Evolutionary conservation across 108 stramenopile species (phyloP), one percentile per base, ranked within the genome.

Genomic region (Nannochloropsis gaditana): DNA sequence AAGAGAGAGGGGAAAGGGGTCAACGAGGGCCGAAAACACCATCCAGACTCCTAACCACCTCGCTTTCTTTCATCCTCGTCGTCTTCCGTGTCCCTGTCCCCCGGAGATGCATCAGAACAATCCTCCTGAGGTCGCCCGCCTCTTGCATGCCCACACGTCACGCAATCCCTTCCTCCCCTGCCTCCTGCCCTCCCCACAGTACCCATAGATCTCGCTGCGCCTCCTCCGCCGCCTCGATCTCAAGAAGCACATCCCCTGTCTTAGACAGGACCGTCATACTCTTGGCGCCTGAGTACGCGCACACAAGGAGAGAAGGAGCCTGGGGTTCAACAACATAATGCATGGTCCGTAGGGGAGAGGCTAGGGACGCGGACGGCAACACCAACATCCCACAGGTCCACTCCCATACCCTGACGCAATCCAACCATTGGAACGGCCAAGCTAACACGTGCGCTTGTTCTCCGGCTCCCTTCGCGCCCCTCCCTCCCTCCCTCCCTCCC

Each of bases 401-500:
- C n/a, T n/a, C n/a, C n/a, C n/a, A n/a, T n/a, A n/a, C n/a, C n/a
- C n/a, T n/a, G n/a, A n/a, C n/a, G n/a, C n/a, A n/a, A n/a, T 50
- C 47, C 47, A 50, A 11, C 47, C 47, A 50, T 9, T 50, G 10
- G 47, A 50, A 50, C 11, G 47, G 11, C 47, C 9, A 50, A 50
- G 9, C n/a, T n/a, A n/a, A n/a, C n/a, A n/a, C n/a, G n/a, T n/a
- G n/a, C n/a, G n/a, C n/a, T n/a, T n/a, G n/a, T n/a, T n/a, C n/a
- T n/a, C n/a, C n/a, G n/a, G 11, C 11, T 50, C 11, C 11, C 47
- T 50, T 11, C 11, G 10, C 47, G 10, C 11, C 47, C 47, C 47
- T 50, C 47, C 47, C 47, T 50, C 47, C 47, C 47, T 50, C 47
- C 47, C 47, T 50, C 47, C 47, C 47, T 50, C 47, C 47, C 11